Evolutionary conservation across 768 basidiomycete genomes (phyloP), one percentile per base, ranked within the genome.

Genomic region (Peribolospora baueri): DNA sequence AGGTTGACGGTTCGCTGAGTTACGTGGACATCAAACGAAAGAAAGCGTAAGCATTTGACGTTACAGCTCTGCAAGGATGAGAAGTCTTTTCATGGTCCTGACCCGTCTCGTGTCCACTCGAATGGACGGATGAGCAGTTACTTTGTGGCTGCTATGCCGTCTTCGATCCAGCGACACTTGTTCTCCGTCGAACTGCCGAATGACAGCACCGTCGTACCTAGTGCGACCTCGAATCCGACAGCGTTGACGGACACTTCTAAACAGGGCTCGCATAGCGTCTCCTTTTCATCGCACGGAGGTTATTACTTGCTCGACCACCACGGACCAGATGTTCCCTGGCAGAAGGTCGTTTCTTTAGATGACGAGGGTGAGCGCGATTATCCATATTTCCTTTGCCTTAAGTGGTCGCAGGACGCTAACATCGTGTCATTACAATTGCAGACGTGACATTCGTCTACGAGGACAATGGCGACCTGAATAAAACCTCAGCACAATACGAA

Each of bases 301-400:
- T 93, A 81, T 67, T 93, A 90, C 66, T 68, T 85, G 9, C 70
- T 91, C 37, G 72, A 69, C 59, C 91, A 93, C 64, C 65, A 71
- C 39, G 91, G 90, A 1, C 90, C 88, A 3, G 73, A 73, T 36
- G 74, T 83, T 9, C 93, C 93, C 0, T 86, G 81, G 80, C 87
- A 93, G 68, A 80, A 75, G 63, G 72, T 97, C 13, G 63, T 84
- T 37, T 71, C 79, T 58, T 71, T 74, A 6, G 73, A 67, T 43
- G 71, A 73, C 43, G 58, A 69, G 46, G 67, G 75, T 76, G 52
- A 60, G 71, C 65, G 45, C 25, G 11, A n/a, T 42, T 46, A n/a
- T 49, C 25, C 2, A 13, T 40, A 39, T 47, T 42, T 38, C 37
- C 3, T 14, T 48, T 13, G 38, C 48, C 45, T 55, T 8, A 5